Base-by-base conservation (phyloP, 1,284 basidiomycete species). In the Ganoderma resinaceum region DNA sequence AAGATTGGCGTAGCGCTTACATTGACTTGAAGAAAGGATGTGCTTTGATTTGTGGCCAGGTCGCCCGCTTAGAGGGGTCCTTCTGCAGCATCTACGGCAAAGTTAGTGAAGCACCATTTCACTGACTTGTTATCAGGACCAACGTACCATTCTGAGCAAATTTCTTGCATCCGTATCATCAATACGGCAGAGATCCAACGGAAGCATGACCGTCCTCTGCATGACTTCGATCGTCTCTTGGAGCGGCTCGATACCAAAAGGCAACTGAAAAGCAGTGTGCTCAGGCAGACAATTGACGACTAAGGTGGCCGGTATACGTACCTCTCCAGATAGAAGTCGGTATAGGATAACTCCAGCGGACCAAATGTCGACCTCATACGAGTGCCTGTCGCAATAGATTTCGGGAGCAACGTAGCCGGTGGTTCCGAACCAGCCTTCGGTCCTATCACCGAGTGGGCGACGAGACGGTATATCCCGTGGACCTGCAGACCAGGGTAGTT, bases 321-420 rank as follows among this genome's bases (percentile, higher is more conserved):
- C 52, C 33, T 55, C 52, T 33, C 52, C 52, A 18, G 52, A 31
- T 9, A 55, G 16, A 14, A 55, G 52, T 14, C 31, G 52, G 31
- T 18, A 55, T 14, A 55, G 52, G 18, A 55, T 29, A 12, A 55
- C 52, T 89, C 89, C 11, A 14, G 89, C 78, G 14, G 86, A 70
- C 75, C 75, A 76, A 11, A 74, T 55, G 46, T 76, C 75, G 53
- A 86, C 85, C 5, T 84, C 83, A 49, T 84, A 85, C 20, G 84
- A 84, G 76, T 89, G 89, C 31, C 67, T 71, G 1, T 76, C 72
- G 20, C 65, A 53, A 37, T 89, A 80, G 35, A 91, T 86, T 75
- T 55, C 52, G 18, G 52, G 52, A 33, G 52, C 52, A 12, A 55
- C 52, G 29, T 55, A 55, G 29, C 52, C 52, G 31, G 52, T 55